Base-by-base conservation (phyloP, 257 asterid genomes). In the Primulina tabacum region DNA sequence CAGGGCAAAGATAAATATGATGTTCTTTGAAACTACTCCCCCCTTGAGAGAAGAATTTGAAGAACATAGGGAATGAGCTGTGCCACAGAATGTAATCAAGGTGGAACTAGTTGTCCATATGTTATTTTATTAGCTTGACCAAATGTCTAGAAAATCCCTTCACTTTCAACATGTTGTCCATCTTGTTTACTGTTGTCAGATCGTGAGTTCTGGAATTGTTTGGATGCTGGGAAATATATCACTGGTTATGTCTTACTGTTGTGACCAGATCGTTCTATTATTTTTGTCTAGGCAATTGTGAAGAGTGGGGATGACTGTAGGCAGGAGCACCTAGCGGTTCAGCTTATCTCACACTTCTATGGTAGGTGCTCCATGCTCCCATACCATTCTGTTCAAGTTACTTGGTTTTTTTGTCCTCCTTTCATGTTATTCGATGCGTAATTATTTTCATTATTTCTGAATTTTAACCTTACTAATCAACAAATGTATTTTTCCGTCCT, bases 301-400 rank as follows among this genome's bases (percentile, higher is more conserved):
- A 78, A 78, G 76, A 78, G 82, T 78, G 82, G 82, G 65, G 82
- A 78, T 78, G 82, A 78, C 82, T 78, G 82, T 65, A 78, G 82
- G 70, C 82, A 78, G 69, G 82, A 78, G 65, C 82, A 78, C 70
- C 73, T 78, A 29, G 82, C 82, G 20, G 82, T 78, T 14, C 82
- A 78, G 50, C 82, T 78, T 55, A 78, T 78, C 47, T 78, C 82
- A 5, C 82, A 78, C 67, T 78, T 78, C 67, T 78, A 78, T 59
- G 82, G 82, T 78, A 64, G 62, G 76, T 60, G 6, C n/a, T 40
- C 35, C 29, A 4, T 71, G 28, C 28, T 29, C 65, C 53, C 34
- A 21, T 24, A 61, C 26, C 69, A 37, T 60, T 17, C 24, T 26
- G 24, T 70, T 69, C 65, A 75, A 9, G 32, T 59, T 32, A 6